Base-by-base conservation (phyloP, 768 basidiomycete genomes). In the Suillus subluteus region DNA sequence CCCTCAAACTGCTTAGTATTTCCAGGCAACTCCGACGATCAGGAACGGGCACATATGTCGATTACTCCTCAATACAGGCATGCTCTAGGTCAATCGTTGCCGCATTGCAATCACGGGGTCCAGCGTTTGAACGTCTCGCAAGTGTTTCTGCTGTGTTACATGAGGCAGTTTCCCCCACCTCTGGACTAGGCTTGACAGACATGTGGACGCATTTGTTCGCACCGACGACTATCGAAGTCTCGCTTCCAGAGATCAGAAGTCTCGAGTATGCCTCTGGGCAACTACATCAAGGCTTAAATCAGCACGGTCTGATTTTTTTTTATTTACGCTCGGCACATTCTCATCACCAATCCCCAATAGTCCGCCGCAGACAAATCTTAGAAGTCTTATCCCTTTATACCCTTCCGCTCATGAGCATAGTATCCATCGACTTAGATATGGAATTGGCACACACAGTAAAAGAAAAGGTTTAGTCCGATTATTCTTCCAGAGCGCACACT, bases 141-240 rank as follows among this genome's bases (percentile, higher is more conserved):
- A 59, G 63, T n/a, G 70, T 75, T 35, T 79, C 79, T 7, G 65
- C 78, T 40, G 70, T 72, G 7, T 79, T 96, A 4, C 79, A 82
- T 44, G 76, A 82, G 6, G 72, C 80, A 4, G 80, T 91, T 18
- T 85, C 85, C 3, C 83, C 88, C 18, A 86, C 87, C 8, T 84
- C 87, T n/a, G 96, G 96, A 5, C 81, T 87, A 32, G 91, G 90
- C 30, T 79, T 96, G 74, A 78, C 84, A 23, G 82, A 88, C 26
- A 86, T 97, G 43, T 97, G 95, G 95, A 79, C 82, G 15, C 75
- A 73, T 7, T 75, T 89, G 64, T 82, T 72, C 13, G 46, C 50
- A 15, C 70, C 70, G 23, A 65, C 62, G 66, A 59, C 54, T 46
- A 65, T 56, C 55, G 71, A 69, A 38, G 61, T 70, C 12, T 70